Conservation (phyloP, 2,329 filamentous ascomycete genomes). For the Alternaria triticina region DNA sequence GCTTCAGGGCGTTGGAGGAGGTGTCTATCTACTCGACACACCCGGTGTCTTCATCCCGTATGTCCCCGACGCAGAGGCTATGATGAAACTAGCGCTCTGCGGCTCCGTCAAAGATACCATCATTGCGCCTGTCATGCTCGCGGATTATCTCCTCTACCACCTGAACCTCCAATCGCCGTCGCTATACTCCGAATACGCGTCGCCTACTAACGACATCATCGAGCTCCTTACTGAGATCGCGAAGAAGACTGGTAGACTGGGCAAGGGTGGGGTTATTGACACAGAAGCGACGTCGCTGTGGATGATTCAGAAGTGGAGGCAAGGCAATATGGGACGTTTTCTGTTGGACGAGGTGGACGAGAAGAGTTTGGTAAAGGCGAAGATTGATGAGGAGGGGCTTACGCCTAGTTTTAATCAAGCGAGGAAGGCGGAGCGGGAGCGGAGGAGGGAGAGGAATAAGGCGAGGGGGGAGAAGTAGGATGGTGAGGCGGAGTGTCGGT, state of each 20-base stretch:
- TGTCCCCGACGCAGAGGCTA: conserved; percentile 80
- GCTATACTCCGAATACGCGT: conserved; percentile 71
- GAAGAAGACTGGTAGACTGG: conserved; percentile 74
- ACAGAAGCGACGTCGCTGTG: conserved; percentile 76
- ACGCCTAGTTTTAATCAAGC: conserved; percentile 71
- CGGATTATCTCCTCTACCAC: conserved; percentile 87
- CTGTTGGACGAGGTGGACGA: conserved; percentile 77
- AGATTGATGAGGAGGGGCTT: conserved; percentile 54
- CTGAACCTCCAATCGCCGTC: conserved; percentile 72
- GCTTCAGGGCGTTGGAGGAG: conserved; percentile 50
- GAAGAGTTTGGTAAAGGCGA: conserved; percentile 62
- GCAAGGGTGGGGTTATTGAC: conserved; percentile 74
- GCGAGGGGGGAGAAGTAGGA: conserved; percentile 28
- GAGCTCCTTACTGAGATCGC: conserved; percentile 75
- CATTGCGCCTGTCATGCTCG: conserved; percentile 76
- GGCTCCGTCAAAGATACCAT: conserved; percentile 91
- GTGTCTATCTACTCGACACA: conserved; percentile 87
- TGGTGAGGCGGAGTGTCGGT: background rate
- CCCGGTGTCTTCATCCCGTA: conserved; percentile 96
- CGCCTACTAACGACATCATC: conserved; percentile 84
- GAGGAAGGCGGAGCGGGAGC: conserved; percentile 69
- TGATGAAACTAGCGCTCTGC: conserved; percentile 93
- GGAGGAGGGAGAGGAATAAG: conserved; percentile 36
- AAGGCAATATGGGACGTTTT: conserved; percentile 76
- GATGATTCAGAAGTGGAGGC: conserved; percentile 82